These are phyloP conservation scores for Apophysomyces trapeziformis DNA, from an alignment of 371 early-diverging fungal genomes.

Conservation along the genomic window DNA sequence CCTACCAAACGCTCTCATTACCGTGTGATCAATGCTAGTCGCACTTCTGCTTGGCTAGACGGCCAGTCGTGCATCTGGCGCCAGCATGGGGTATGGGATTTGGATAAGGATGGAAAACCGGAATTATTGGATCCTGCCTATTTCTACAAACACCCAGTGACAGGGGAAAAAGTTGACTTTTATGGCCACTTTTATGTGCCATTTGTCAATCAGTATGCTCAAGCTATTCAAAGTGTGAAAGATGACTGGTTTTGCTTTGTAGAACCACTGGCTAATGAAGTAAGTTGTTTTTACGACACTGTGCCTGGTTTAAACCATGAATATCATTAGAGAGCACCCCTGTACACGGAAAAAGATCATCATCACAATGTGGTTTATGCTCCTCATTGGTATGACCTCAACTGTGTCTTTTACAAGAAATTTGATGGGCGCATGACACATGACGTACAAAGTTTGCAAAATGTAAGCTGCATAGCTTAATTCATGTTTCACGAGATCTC, in stretches of 20 bases:
- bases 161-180: slow-evolving; percentile 60
- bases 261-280: slow-evolving; percentile 80
- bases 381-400: slow-evolving; percentile 87
- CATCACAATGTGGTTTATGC: slow-evolving; percentile 71
- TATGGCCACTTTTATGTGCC: slow-evolving; percentile 71
- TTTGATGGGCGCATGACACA: slow-evolving; percentile 77
- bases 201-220: slow-evolving; percentile 63
- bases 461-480: slow-evolving; percentile 38
- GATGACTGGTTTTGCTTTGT: slow-evolving; percentile 66
- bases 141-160: slow-evolving; percentile 68
- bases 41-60: slow-evolving; percentile 63
- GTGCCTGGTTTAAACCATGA: not conserved
- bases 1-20: slow-evolving; percentile 66
- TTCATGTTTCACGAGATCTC: not conserved
- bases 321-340: slow-evolving; percentile 60
- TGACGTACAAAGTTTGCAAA: slow-evolving; percentile 74
- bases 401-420: slow-evolving; percentile 74
- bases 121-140: slow-evolving; percentile 60
- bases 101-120: slow-evolving; percentile 57
- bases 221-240: slow-evolving; percentile 62
- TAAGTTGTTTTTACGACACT: slow-evolving; percentile 14
- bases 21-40: slow-evolving; percentile 58
- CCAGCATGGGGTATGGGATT: slow-evolving; percentile 78
- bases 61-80: slow-evolving; percentile 74
- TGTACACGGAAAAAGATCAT: slow-evolving; percentile 55